Conservation (phyloP, 2,329 filamentous ascomycete genomes). For the Bipolaris gigantea region DNA sequence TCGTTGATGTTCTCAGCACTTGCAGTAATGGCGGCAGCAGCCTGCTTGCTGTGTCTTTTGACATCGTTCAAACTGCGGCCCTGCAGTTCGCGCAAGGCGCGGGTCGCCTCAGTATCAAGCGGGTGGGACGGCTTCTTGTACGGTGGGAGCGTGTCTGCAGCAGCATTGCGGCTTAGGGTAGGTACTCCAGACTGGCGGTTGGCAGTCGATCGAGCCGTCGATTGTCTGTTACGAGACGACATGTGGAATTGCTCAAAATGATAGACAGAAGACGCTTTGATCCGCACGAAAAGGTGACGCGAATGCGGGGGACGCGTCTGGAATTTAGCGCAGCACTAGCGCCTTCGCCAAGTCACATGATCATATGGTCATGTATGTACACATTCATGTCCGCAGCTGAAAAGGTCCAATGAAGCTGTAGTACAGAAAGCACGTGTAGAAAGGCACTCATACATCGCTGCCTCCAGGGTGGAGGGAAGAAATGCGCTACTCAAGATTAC, state of each 20-base stretch:
- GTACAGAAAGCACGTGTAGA: too few species aligned
- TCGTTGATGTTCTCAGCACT: conserved; percentile 61
- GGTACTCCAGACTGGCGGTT: conserved; percentile 10
- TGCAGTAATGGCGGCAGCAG: conserved; percentile 52
- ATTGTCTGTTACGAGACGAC: conserved; percentile 27
- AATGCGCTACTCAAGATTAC: too few species aligned
- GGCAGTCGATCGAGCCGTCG: conserved; percentile 16
- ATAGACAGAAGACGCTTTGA: not conserved
- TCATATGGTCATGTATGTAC: not conserved
- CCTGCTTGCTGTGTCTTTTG: conserved; percentile 53
- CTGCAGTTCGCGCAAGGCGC: conserved; percentile 51
- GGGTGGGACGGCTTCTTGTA: conserved; percentile 59
- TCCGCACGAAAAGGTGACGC: not conserved
- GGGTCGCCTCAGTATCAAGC: conserved; percentile 53
- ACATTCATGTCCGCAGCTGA: not conserved
- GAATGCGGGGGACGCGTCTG: conserved; percentile 10
- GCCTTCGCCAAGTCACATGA: conserved; percentile 10
- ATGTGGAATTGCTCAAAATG: conserved; percentile 12
- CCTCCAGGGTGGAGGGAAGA: too few species aligned
- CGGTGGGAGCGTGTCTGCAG: conserved; percentile 45
- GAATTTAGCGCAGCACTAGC: not conserved
- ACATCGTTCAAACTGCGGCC: conserved; percentile 50
- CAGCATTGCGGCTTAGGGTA: conserved; percentile 8
- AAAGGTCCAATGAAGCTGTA: too few species aligned
- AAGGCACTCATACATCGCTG: too few species aligned